Base-by-base conservation (phyloP, 2,329 filamentous ascomycete species). In the Colletotrichum tropicicola region DNA sequence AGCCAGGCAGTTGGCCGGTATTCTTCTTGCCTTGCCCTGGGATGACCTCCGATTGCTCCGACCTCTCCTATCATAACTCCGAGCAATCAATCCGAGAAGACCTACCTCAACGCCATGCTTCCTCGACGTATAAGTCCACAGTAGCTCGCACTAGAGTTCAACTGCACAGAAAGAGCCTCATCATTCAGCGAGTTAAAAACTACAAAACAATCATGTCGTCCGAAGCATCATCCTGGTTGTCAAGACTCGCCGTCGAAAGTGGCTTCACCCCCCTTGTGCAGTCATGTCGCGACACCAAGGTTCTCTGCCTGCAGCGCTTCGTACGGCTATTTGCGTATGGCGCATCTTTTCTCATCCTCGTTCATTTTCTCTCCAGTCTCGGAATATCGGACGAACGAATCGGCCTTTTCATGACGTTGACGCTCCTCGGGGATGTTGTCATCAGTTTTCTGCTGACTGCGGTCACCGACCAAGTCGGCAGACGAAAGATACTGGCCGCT, bases 361-460 rank as follows among this genome's bases (percentile, higher is more conserved):
- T 87, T 10, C 78, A 83, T 21, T 89, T 85, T 67, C 80, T 91
- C 7, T 78, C 79, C 13, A 79, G 77, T 2, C 77, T 89, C 1
- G 79, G 75, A 8, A 79, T 85, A 43, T 81, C 85, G 1, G 80
- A 87, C 62, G 78, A 82, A 0, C 77, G 77, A 30, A 86, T 87
- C 64, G 89, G 88, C 3, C 75, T 89, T 1, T 91, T 91, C 76
- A 90, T 91, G 88, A 89, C 87, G 0, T 72, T 90, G 67, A 91
- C 89, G 0, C 75, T 91, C 15, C 77, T 81, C 13, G 89, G 88
- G 25, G 89, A 91, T 73, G 82, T 86, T 4, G 71, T 80, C 43
- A 84, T 90, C 66, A 89, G 87, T 70, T 83, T 89, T 61, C 37
- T 86, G 21, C 79, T 91, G 48, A 88, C 88, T 0, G 70, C 87